Base-by-base conservation (phyloP, 1,284 basidiomycete species). In the Ganoderma lucidum region DNA sequence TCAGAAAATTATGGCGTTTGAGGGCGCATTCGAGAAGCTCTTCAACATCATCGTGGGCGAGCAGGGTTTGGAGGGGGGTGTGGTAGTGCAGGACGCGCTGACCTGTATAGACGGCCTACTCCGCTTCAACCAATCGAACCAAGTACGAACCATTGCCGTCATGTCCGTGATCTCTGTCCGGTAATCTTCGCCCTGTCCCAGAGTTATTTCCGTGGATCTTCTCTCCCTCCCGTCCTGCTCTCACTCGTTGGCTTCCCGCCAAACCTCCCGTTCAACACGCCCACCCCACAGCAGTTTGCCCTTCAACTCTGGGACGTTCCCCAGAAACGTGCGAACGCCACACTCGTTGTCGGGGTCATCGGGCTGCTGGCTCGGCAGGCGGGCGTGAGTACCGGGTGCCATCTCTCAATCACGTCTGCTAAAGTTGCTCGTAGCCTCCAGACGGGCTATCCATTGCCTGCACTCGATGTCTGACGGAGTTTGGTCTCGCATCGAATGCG, bases 181-280 rank as follows among this genome's bases (percentile, higher is more conserved):
- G 61, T 67, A 65, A 59, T n/a, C 39, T 30, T 63, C 61, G 42
- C 44, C 32, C 65, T 12, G 39, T 67, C 42, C 41, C 77, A 98
- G 95, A 98, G 96, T 80, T 99, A 98, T 84, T 98, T 99, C 83
- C 92, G 96, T 68, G 97, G 98, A 83, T 95, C 96, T 1, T 86
- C 93, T 9, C 88, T 97, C 58, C 95, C 97, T 63, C 88, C 95
- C 1, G 87, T 98, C 28, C 88, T 99, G 35, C 91, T 95, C 73
- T 98, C 96, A 80, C 95, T 98, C 39, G 88, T 99, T 30, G 90
- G 93, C 72, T 97, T 96, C 79, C 96, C 97, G 0, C 86, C 92
- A 2, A 87, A 88, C 14, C 82, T 95, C 0, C 84, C 88, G 14
- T 80, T 88, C 23, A 87, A 93, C 64, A 87, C 90, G 55, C 81